phyloP scores from a whole-genome alignment of 2,329 filamentous ascomycete species.

The Polytolypa hystricis region DNA sequence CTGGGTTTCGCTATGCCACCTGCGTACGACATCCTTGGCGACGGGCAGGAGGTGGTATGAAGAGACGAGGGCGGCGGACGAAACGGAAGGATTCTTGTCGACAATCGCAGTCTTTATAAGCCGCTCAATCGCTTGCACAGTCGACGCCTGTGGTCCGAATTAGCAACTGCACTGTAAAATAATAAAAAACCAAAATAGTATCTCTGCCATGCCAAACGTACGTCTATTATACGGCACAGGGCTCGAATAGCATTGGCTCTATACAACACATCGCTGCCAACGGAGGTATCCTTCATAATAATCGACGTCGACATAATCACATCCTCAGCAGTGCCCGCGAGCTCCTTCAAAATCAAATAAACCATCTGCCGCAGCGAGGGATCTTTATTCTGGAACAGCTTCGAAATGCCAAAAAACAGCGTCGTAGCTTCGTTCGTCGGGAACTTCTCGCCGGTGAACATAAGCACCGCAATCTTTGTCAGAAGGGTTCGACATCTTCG shows the following conservation, averaged over 20 bases:
- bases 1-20: conserved; percentile 98
- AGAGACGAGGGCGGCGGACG: conserved; percentile 88
- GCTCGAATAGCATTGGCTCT: conserved; percentile 92
- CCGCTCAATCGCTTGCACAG: conserved; percentile 93
- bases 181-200: background rate
- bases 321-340: conserved; percentile 89
- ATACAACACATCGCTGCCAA: conserved; percentile 87
- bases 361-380: conserved; percentile 97
- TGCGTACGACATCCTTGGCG: conserved; percentile 83
- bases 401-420: conserved; percentile 97
- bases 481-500: conserved; percentile 94
- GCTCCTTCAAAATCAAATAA: conserved; percentile 94
- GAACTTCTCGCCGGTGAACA: conserved; percentile 96
- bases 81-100: conserved; percentile 95
- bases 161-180: conserved; percentile 6
- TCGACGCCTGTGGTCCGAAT: conserved; percentile 59
- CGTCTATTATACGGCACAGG: conserved; percentile 92
- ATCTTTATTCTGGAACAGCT: conserved; percentile 99
- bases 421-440: conserved; percentile 94
- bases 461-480: conserved; percentile 90
- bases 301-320: conserved; percentile 99
- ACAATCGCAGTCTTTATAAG: conserved; percentile 99
- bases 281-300: conserved; percentile 98
- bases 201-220: conserved; percentile 28
- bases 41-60: conserved; percentile 97